These are phyloP conservation scores for Prunus dulcis DNA, from an alignment of 306 rosid species.

Conservation along the genomic window DNA sequence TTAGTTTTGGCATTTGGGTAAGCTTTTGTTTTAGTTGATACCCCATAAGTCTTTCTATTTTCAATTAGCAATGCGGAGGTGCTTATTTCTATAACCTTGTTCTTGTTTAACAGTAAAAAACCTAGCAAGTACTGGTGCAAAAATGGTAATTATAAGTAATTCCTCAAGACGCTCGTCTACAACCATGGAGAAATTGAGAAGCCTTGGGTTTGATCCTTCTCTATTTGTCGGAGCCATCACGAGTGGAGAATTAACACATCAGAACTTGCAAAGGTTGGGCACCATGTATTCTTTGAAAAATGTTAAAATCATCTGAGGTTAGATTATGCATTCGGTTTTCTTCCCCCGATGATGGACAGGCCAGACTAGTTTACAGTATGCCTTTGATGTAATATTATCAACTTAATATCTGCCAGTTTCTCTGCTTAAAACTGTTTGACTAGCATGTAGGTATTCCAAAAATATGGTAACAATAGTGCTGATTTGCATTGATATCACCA, in stretches of 20 bases:
- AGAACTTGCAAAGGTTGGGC: constrained; percentile 61
- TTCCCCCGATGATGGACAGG: not conserved
- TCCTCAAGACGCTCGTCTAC: constrained; percentile 88
- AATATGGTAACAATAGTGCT: not conserved
- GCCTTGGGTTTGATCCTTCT: constrained; percentile 87
- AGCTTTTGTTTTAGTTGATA: not conserved
- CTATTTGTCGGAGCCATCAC: constrained; percentile 83
- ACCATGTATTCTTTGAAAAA: not conserved
- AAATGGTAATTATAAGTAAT: constrained; percentile 91
- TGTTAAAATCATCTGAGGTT: not conserved
- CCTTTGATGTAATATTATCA: not conserved
- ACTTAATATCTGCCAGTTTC: not conserved
- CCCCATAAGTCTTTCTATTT: not conserved
- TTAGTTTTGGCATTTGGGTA: constrained; percentile 14
- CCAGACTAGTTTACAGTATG: not conserved
- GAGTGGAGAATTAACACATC: constrained; percentile 91
- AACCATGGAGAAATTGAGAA: constrained; percentile 70
- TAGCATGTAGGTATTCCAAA: not conserved
- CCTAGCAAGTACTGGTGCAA: constrained; percentile 69
- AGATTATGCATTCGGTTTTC: not conserved
- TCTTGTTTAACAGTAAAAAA: constrained; percentile 54
- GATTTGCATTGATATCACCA: not conserved
- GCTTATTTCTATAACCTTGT: not conserved
- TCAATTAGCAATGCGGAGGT: not conserved
- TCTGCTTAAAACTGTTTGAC: not conserved